Percentiles rank a stretch among this genome's conserved stretches.
Evolutionary conservation across 192 early-diverging fungal species (phyloP).

Genomic region (Diversispora eburnea): DNA sequence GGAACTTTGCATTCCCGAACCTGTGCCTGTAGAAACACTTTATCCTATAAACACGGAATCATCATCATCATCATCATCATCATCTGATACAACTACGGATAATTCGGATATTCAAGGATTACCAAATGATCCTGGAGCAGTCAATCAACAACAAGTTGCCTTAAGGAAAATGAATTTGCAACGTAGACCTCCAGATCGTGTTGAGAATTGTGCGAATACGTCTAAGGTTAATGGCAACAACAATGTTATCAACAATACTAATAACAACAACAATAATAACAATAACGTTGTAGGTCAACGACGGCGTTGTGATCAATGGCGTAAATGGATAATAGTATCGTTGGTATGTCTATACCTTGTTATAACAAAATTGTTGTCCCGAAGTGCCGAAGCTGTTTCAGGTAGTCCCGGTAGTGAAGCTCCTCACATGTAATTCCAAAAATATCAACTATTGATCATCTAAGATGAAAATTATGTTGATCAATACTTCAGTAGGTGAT

Average conservation of each 20-base stretch:
- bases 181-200: background rate
- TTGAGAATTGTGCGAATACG: conserved; percentile 3
- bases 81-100: background rate
- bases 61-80: conserved; percentile 33
- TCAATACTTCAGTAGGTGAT: too few relatives aligned
- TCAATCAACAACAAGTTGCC: conserved; percentile 2
- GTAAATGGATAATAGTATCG: conserved; percentile 53
- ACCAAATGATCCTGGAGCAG: background rate
- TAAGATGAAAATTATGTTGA: too few relatives aligned
- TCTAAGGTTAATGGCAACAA: background rate
- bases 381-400: conserved; percentile 21
- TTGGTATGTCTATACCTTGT: conserved; percentile 57
- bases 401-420: background rate
- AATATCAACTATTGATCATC: too few relatives aligned
- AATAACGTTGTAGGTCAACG: conserved; percentile 32
- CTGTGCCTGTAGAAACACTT: conserved; percentile 42
- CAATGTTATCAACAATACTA: conserved; percentile 14
- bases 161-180: background rate
- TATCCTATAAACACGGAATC: conserved; percentile 36
- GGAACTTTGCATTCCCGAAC: conserved; percentile 66
- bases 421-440: background rate
- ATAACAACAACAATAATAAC: conserved; percentile 28
- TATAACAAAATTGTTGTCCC: conserved; percentile 45
- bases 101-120: background rate
- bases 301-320: conserved; percentile 47